Evolutionary conservation across 768 basidiomycete genomes (phyloP), one percentile per base, ranked within the genome.

Genomic region (Tricholoma bakamatsutake): DNA sequence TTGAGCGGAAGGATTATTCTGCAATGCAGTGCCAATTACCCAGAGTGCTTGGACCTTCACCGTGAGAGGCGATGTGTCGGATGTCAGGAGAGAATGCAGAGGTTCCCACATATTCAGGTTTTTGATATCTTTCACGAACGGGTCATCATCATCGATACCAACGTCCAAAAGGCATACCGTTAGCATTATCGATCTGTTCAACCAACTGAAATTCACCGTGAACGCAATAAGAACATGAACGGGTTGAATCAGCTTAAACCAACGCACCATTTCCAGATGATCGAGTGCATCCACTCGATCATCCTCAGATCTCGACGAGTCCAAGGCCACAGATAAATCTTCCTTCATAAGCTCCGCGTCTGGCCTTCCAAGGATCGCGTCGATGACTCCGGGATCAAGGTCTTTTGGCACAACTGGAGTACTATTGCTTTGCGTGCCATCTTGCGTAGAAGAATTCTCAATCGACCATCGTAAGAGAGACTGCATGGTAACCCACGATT

Each of bases 131-230:
- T 42, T 61, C 1, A 31, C 9, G 27, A 7, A 13, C 5, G 43
- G 49, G 39, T 55, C 13, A 56, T 33, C 7, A 53, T 50, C 1
- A 52, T 49, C 11, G 24, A 8, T n/a, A 53, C 31, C 5, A 10
- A 31, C 17, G 34, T 50, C 21, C 56, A 66, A 56, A 45, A 30
- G 47, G 79, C 84, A 76, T 64, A 86, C 93, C 81, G 65, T 93
- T 95, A 0, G 93, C 93, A 67, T 96, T 96, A 63, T 96, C 93
- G 52, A 96, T 91, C 39, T 81, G 81, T 68, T 96, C 91, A 54
- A 95, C 77, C 28, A 95, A 75, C 93, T 94, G 61, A 27, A 48
- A 47, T 24, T 28, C 11, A 34, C 34, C 34, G 11, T 11, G 35
- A 37, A 15, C 35, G 7, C 35, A 37, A 6, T 40, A 46, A 58